These are phyloP conservation scores for Xylaria scruposa DNA, from an alignment of 495 filamentous ascomycete genomes.

Conservation along the genomic window DNA sequence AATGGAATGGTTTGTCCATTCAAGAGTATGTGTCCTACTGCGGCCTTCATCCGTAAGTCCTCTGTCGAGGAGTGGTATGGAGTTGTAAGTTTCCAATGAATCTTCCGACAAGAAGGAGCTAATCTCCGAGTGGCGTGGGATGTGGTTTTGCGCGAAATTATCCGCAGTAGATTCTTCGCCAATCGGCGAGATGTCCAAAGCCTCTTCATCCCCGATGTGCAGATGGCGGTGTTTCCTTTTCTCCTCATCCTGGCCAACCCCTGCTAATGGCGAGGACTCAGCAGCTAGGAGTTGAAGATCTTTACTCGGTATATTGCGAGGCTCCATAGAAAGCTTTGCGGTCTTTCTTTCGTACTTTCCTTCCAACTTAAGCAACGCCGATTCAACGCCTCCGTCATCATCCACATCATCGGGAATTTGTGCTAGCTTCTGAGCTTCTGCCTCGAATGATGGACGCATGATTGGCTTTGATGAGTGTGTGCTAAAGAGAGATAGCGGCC, in stretches of 20 bases:
- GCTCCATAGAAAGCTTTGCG: conserved; percentile 50
- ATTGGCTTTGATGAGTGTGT: conserved; percentile 79
- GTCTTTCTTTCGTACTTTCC: conserved; percentile 73
- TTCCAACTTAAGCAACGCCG: conserved; percentile 90
- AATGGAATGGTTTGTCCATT: conserved; percentile 56
- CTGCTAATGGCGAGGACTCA: conserved; percentile 24
- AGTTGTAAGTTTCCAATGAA: conserved; percentile 70
- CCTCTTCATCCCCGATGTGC: conserved; percentile 50
- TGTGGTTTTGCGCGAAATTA: conserved; percentile 19
- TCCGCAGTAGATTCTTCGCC: conserved; percentile 23
- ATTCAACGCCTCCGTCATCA: conserved; percentile 91
- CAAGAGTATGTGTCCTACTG: conserved; percentile 46
- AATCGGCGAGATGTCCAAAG: conserved; percentile 29
- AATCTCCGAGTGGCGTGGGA: conserved; percentile 40
- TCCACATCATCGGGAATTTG: conserved; percentile 83
- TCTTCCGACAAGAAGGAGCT: conserved; percentile 58
- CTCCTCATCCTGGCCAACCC: conserved; percentile 44
- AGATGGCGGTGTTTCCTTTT: conserved; percentile 56
- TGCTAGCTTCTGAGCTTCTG: conserved; percentile 85
- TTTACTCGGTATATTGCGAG: conserved; percentile 32
- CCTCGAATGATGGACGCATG: conserved; percentile 86
- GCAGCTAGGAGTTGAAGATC: conserved; percentile 28
- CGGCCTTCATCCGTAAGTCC: conserved; percentile 66
- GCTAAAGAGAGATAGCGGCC: conserved; percentile 66
- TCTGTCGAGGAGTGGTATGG: conserved; percentile 77